phyloP scores from a whole-genome alignment of 2,329 filamentous ascomycete genomes.

The Macrophomina phaseolina region DNA sequence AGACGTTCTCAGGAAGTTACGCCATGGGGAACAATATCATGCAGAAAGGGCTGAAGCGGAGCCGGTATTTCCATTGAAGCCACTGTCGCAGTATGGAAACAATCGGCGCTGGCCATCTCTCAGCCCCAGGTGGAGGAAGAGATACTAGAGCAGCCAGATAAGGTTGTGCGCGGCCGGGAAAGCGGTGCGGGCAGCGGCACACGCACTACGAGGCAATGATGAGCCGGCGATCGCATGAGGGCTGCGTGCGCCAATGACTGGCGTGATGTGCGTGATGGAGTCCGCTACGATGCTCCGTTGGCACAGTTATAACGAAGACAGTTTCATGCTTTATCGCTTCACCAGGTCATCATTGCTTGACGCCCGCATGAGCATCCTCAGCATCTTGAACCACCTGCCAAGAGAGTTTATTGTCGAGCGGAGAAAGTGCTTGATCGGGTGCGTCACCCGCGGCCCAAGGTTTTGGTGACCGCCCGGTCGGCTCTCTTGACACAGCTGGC shows the following conservation, averaged over 20 bases:
- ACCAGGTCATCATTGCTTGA: not conserved
- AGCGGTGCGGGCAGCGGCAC: not conserved
- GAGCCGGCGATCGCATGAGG: not conserved
- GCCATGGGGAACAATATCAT: too few species aligned
- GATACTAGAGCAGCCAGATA: not conserved
- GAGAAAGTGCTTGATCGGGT: slow-evolving; percentile 1
- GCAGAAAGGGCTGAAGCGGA: too few species aligned
- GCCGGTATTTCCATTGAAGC: too few species aligned
- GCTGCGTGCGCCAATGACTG: not conserved
- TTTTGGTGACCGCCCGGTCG: not conserved
- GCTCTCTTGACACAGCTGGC: slow-evolving; percentile 1
- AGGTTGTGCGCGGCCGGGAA: slow-evolving; percentile 11
- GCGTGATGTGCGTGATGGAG: too few species aligned
- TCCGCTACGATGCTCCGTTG: not conserved
- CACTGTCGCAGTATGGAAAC: too few species aligned
- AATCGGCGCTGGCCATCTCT: not conserved
- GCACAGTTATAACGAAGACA: not conserved
- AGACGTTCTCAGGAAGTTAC: too few species aligned
- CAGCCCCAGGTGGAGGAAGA: not conserved
- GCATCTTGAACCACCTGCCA: not conserved
- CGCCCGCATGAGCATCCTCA: not conserved
- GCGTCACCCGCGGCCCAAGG: slow-evolving; percentile 4
- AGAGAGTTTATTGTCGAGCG: not conserved
- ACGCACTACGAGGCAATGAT: not conserved
- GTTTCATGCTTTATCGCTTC: slow-evolving; percentile 16